Evolutionary conservation across 176 grass and related monocot genomes (phyloP).

Genomic region (Elaeis guineensis): DNA sequence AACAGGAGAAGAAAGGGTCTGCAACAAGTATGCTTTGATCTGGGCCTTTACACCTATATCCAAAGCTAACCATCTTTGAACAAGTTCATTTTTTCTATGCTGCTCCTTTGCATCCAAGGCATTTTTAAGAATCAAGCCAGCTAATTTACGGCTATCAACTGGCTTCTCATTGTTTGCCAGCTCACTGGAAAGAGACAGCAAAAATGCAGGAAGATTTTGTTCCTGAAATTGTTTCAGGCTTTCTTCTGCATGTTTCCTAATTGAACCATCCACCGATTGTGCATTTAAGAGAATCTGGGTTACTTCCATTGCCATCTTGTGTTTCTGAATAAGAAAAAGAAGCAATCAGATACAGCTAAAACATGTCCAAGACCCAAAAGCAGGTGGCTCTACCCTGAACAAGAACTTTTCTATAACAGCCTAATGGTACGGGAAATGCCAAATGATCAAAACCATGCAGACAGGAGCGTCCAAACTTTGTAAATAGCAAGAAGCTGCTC

Average conservation of each 20-base stretch:
- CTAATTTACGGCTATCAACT: conserved; percentile 15
- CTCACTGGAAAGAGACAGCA: conserved; percentile 10
- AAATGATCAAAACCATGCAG: too few relatives aligned
- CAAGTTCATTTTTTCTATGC: conserved; percentile 10
- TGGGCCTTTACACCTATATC: conserved; percentile 4
- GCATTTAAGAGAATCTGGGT: conserved; percentile 16
- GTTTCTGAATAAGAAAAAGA: too few relatives aligned
- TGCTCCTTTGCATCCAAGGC: conserved; percentile 13
- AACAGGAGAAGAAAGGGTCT: conserved; percentile 12
- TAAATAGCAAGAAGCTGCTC: too few relatives aligned
- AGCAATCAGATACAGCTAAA: too few relatives aligned
- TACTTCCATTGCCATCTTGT: conserved; percentile 4
- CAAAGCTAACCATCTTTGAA: conserved; percentile 10
- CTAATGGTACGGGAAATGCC: too few relatives aligned
- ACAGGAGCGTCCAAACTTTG: too few relatives aligned
- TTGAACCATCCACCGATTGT: conserved; percentile 1
- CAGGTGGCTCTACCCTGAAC: too few relatives aligned
- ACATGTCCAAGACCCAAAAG: too few relatives aligned
- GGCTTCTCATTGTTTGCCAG: conserved; percentile 14
- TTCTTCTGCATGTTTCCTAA: conserved; percentile 17
- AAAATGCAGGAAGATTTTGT: conserved; percentile 4
- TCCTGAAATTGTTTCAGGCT: conserved; percentile 17
- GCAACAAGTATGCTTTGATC: conserved; percentile 10
- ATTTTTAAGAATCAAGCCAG: conserved; percentile 16
- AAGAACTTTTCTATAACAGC: too few relatives aligned